A percentile compares a stretch with the other conserved stretches of the same genome.
Conservation (phyloP, 768 basidiomycete genomes). For the Boletus eberwhitei region DNA sequence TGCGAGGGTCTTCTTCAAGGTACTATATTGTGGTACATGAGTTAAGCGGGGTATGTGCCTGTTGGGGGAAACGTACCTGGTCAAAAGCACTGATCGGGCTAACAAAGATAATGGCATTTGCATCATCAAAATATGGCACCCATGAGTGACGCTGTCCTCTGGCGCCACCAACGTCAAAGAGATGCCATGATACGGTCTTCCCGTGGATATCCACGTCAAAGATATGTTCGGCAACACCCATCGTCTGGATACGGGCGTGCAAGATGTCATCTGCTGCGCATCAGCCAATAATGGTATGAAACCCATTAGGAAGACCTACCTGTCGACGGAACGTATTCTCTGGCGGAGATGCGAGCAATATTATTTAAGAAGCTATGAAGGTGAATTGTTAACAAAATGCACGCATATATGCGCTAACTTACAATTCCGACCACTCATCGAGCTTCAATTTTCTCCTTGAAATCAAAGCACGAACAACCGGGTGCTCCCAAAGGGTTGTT, state of each 20-base stretch:
- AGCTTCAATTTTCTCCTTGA: conserved; percentile 66
- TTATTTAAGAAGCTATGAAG: conserved; percentile 64
- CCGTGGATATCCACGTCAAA: conserved; percentile 82
- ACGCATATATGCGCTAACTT: conserved; percentile 36
- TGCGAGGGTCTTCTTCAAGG: conserved; percentile 81
- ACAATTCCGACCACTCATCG: conserved; percentile 91
- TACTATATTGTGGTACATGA: conserved; percentile 45
- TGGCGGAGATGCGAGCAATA: conserved; percentile 65
- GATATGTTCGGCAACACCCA: conserved; percentile 82
- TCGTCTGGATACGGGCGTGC: conserved; percentile 87
- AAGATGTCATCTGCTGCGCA: conserved; percentile 68
- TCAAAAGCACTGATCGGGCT: conserved; percentile 79
- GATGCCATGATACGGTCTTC: conserved; percentile 69
- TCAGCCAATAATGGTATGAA: conserved; percentile 27
- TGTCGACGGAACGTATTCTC: conserved; percentile 70
- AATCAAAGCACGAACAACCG: conserved; percentile 66
- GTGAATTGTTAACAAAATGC: conserved; percentile 2
- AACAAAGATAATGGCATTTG: conserved; percentile 77
- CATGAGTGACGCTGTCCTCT: conserved; percentile 72
- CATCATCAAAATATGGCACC: conserved; percentile 67
- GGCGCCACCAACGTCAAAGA: conserved; percentile 71
- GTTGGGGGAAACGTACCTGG: conserved; percentile 43
- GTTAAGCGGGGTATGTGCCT: conserved; percentile 1
- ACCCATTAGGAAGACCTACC: conserved; percentile 40
- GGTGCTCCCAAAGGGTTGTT: conserved; percentile 67